These are phyloP conservation scores for Didymella arachidicola DNA, from an alignment of 2,329 filamentous ascomycete species.

Conservation along the genomic window DNA sequence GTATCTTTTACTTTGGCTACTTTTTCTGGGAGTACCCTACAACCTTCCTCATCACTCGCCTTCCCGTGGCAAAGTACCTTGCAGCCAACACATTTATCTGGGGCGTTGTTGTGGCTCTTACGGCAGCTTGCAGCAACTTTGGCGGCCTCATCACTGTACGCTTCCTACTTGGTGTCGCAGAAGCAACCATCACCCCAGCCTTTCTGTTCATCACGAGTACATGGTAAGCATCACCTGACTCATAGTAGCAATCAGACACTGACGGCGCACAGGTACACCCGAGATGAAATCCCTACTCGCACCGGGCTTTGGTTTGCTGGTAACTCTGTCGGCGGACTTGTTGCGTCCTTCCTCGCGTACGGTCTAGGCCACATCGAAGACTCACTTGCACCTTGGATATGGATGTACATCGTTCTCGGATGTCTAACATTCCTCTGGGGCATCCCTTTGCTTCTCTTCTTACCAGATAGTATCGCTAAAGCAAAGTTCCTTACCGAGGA, in stretches of 20 bases:
- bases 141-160: conserved; percentile 7
- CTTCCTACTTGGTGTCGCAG: conserved; percentile 13
- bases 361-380: conserved; percentile 10
- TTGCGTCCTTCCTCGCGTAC: conserved; percentile 16
- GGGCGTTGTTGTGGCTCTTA: conserved; percentile 5
- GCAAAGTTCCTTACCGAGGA: conserved; percentile 13
- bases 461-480: conserved; percentile 10
- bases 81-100: conserved; percentile 9
- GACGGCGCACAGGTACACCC: conserved; percentile 6
- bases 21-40: conserved; percentile 16
- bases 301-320: conserved; percentile 14
- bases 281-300: conserved; percentile 14
- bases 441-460: conserved; percentile 9
- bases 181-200: conserved; percentile 16
- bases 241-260: neutral
- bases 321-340: conserved; percentile 13
- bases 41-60: conserved; percentile 6
- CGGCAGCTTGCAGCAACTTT: conserved; percentile 7
- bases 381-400: conserved; percentile 11
- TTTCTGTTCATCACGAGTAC: conserved; percentile 40
- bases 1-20: conserved; percentile 14
- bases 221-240: conserved; percentile 25
- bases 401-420: conserved; percentile 16
- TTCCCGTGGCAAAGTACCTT: conserved; percentile 8
- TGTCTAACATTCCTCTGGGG: conserved; percentile 9